Base-by-base conservation (phyloP, 2,329 filamentous ascomycete species). In the Furcasterigmium furcatum region DNA sequence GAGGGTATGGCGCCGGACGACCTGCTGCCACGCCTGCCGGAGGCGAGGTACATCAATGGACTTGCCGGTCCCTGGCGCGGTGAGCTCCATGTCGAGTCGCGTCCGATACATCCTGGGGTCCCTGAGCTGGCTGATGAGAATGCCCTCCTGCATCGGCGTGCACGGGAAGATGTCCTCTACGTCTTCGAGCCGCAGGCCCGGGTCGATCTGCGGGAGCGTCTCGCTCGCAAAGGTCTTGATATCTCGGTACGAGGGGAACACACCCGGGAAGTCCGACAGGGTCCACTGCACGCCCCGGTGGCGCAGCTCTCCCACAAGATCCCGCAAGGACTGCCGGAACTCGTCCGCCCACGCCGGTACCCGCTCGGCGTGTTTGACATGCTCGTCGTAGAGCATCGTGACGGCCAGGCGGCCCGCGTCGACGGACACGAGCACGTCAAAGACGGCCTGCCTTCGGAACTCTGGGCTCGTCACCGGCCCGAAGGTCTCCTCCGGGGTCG, bases 131-230 rank as follows among this genome's bases (percentile, higher is more conserved):
- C 67, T 55, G 3, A 65, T 56, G 25, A 72, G 52, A 2, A 72
- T 57, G 3, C 62, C 64, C n/a, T 62, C 59, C 32, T 71, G 67
- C 45, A 68, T 56, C 0, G 64, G 57, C 3, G 65, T 62, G 50
- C 63, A 67, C 3, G 67, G 68, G n/a, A 65, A 70, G 0, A 61
- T 46, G 39, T 65, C 60, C 24, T 61, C 57, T 42, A 44, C 54
- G 7, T 46, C 54, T 50, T 56, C 21, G 6, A 27, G 16, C 8
- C 20, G 9, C 3, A 47, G 18, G 3, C 18, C 20, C 34, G 13
- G 36, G 7, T 10, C 6, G 14, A 27, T 27, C 24, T 27, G 24
- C 9, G 41, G 42, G 16, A 44, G n/a, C n/a, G n/a, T 19, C 4
- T 35, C 20, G 5, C 21, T 9, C n/a, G 24, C 13, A 16, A 43